Base-by-base conservation (phyloP, 2,329 filamentous ascomycete species). In the Huntiella abstrusa region DNA sequence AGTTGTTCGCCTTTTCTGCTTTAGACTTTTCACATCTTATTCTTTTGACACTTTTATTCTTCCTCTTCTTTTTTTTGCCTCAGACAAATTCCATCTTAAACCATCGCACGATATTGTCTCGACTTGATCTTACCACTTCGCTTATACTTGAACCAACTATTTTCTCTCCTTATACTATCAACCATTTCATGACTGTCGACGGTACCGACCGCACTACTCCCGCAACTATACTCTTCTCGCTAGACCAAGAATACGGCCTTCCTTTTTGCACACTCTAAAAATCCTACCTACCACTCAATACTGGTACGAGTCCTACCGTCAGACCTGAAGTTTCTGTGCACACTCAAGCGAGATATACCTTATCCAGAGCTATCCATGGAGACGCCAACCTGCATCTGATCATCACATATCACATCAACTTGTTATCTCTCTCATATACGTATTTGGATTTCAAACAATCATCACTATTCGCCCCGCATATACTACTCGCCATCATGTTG, bases 401-500 rank as follows among this genome's bases (percentile, higher is more conserved):
- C 4, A 39, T 19, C 19, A 39, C 19, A 16, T 13, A 17, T 17
- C 37, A 19, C 3, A 19, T 13, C 37, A 37, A 37, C 15, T 37
- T 37, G n/a, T 37, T 13, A 10, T 13, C 8, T 37, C 15, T 39
- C 15, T 39, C 19, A 39, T 39, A 39, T 11, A 39, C 19, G 10
- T 10, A 17, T 36, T 36, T 34, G 19, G n/a, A 6, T 7, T 12
- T 45, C 12, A 13, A 17, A n/a, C 10, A 41, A 41, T 5, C n/a
- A 28, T 41, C 11, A 12, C 19, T 28, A 41, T n/a, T 8, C 19
- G 13, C 19, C 19, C 13, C 8, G n/a, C 13, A n/a, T 13, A 16
- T 32, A 13, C 11, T 12, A 41, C n/a, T 10, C 40, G 22, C 41
- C n/a, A 35, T 34, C 10, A 49, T 49, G 48, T 35, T 49, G n/a